Percentiles rank a stretch among this genome's conserved stretches.
phyloP scores from a whole-genome alignment of 805 yeast species.

The Ogataea minuta region DNA sequence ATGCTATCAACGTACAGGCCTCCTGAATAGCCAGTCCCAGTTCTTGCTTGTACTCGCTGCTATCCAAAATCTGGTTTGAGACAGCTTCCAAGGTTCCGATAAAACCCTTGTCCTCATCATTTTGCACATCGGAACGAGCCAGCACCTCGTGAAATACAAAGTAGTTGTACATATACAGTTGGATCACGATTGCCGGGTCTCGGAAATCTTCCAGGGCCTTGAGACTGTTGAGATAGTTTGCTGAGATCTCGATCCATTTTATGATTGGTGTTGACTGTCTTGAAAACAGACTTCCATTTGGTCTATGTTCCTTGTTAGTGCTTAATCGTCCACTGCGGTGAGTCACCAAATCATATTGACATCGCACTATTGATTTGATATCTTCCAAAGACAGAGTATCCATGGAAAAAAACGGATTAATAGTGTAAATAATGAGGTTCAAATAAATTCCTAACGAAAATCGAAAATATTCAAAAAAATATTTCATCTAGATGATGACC shows the following conservation, averaged over 20 bases:
- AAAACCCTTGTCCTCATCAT: conserved; percentile 20
- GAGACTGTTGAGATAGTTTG: conserved; percentile 21
- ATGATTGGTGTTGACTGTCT: conserved; percentile 11
- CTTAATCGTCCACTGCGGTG: conserved; percentile 9
- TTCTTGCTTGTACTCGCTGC: conserved; percentile 15
- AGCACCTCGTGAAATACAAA: conserved; percentile 20
- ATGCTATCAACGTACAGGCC: conserved; percentile 1
- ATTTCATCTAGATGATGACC: conserved; percentile 1
- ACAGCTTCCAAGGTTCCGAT: conserved; percentile 14
- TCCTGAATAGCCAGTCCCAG: conserved; percentile 17
- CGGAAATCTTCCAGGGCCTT: conserved; percentile 16
- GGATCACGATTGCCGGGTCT: conserved; percentile 22
- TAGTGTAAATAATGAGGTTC: background rate
- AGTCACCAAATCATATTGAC: conserved; percentile 17
- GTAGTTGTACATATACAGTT: conserved; percentile 22
- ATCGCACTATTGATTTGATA: conserved; percentile 14
- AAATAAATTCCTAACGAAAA: conserved; percentile 1
- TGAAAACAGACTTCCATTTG: conserved; percentile 1
- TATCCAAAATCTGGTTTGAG: conserved; percentile 12
- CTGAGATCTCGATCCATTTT: conserved; percentile 26
- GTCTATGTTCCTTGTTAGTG: conserved; percentile 1
- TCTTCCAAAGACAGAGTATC: conserved; percentile 11
- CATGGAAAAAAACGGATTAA: conserved; percentile 3
- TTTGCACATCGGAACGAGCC: conserved; percentile 9
- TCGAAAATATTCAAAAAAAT: conserved; percentile 1